Conservation (phyloP, 352 stramenopile genomes). For the Phytophthora citricola region DNA sequence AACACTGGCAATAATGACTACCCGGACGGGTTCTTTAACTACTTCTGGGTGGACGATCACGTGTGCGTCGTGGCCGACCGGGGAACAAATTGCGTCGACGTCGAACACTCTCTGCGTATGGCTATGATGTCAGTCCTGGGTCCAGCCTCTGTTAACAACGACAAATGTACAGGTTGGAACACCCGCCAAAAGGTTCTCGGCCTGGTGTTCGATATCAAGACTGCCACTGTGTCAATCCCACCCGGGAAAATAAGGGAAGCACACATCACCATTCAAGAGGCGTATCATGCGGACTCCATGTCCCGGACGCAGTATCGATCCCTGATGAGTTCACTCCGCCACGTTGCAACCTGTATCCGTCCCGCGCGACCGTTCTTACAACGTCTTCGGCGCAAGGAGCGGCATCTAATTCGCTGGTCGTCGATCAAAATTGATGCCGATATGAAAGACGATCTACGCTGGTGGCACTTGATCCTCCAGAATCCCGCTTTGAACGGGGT, state of each 20-base stretch:
- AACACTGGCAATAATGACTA: background rate
- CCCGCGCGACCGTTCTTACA: background rate
- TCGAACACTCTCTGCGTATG: background rate
- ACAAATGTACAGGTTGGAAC: background rate
- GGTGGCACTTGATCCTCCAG: too few relatives aligned
- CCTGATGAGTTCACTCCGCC: background rate
- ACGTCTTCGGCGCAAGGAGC: background rate
- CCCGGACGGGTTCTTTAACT: background rate
- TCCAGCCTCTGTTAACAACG: background rate
- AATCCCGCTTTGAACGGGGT: background rate
- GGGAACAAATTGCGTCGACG: background rate
- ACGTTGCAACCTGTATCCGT: background rate
- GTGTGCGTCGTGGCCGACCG: background rate
- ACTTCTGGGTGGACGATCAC: background rate
- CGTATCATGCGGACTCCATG: background rate
- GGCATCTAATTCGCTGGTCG: background rate
- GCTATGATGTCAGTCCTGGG: background rate
- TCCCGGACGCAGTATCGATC: background rate
- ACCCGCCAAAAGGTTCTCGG: background rate
- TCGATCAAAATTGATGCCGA: too few relatives aligned
- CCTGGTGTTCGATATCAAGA: background rate
- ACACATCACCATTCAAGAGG: background rate
- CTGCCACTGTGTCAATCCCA: background rate
- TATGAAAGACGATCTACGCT: too few relatives aligned
- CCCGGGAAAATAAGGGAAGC: background rate